Percentiles rank a stretch among this genome's conserved stretches.
Conservation (phyloP, 2,329 filamentous ascomycete genomes). For the Ambrosiella xylebori region DNA sequence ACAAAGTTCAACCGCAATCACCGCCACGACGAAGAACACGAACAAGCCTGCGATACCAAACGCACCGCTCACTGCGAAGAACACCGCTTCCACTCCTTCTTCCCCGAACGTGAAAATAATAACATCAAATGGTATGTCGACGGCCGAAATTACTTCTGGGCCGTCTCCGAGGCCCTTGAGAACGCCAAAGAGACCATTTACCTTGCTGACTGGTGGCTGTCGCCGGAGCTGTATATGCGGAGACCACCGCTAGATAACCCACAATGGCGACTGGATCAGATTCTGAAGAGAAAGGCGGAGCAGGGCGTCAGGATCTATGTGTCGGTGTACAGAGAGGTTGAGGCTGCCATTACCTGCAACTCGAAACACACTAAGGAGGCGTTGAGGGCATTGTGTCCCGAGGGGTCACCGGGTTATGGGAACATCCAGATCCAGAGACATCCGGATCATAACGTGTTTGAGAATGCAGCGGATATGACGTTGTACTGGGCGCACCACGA, state of each 20-base stretch:
- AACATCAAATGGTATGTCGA: conserved; percentile 95
- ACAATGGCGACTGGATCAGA: conserved; percentile 70
- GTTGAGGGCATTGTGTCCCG: conserved; percentile 59
- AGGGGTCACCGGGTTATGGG: conserved; percentile 64
- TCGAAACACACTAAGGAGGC: conserved; percentile 85
- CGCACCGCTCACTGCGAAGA: conserved; percentile 51
- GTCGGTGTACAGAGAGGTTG: conserved; percentile 77
- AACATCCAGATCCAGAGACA: conserved; percentile 85
- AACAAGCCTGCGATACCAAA: conserved; percentile 68
- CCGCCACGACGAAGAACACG: conserved; percentile 85
- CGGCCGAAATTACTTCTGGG: conserved; percentile 86
- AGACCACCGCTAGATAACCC: conserved; percentile 69
- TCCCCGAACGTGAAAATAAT: conserved; percentile 72
- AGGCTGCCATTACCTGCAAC: conserved; percentile 75
- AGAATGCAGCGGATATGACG: conserved; percentile 89
- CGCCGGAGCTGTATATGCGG: conserved; percentile 70
- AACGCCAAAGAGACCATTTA: conserved; percentile 85
- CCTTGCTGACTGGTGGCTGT: conserved; percentile 94
- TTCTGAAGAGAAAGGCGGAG: conserved; percentile 78
- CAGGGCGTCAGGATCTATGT: conserved; percentile 89
- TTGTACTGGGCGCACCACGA: conserved; percentile 98
- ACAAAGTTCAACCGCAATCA: conserved; percentile 64
- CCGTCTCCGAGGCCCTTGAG: conserved; percentile 80
- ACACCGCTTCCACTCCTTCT: conserved; percentile 80
- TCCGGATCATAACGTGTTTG: conserved; percentile 86